Base-by-base conservation (phyloP, 495 filamentous ascomycete species). In the Hypoxylon cercidicola region DNA sequence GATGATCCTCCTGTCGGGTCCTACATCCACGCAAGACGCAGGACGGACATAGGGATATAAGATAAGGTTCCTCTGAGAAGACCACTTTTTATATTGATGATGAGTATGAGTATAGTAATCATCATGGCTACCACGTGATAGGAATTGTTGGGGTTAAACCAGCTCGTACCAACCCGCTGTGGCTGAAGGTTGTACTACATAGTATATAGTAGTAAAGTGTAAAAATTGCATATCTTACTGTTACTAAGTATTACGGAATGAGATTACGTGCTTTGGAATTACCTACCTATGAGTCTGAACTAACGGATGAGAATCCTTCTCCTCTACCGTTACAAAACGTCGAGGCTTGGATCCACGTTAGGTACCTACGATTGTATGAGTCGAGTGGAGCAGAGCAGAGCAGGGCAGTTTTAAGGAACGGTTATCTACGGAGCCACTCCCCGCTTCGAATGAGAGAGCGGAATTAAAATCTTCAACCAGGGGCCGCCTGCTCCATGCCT, bases 401-500 rank as follows among this genome's bases (percentile, higher is more conserved):
- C n/a, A n/a, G n/a, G 9, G 9, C 30, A 32, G 30, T 32, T 32
- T 32, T 62, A 54, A 48, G 10, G 43, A 40, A 55, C 59, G 59
- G 52, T 55, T 44, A 62, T 19, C 20, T 49, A 54, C 51, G 44
- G 44, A 44, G 15, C 1, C 13, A 16, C 34, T 40, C 37, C 43
- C 28, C 30, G 34, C 39, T 52, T 9, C 32, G 40, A 6, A 39
- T 23, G 16, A 7, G 18, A 30, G 45, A 25, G 44, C 55, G 45
- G 44, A 55, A 58, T 39, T 57, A 58, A 50, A 59, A 59, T 54
- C 25, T 35, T 49, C 28, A 56, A 56, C 18, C 15, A 40, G 12
- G 37, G 12, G 16, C n/a, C 13, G 48, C 59, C 25, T 45, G 49
- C 39, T 67, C 32, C 54, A 55, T 64, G 60, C 65, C 65, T 68